Percentiles rank a stretch among this genome's conserved stretches.
phyloP scores from a whole-genome alignment of 2,329 filamentous ascomycete species.

The Colletotrichum plurivorum region DNA sequence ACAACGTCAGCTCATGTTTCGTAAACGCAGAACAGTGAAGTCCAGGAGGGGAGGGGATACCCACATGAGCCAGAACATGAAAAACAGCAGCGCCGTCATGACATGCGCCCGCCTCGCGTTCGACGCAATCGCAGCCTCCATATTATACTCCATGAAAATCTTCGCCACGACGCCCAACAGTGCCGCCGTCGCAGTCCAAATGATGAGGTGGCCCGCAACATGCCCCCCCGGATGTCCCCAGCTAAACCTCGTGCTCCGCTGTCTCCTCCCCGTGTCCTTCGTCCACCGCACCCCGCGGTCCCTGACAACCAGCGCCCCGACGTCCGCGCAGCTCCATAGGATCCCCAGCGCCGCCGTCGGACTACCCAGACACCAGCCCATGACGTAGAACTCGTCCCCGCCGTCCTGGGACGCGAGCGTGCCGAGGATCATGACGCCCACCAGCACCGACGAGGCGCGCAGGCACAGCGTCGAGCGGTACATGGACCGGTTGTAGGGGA shows the following conservation, averaged over 20 bases:
- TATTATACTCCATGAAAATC: constrained; percentile 1
- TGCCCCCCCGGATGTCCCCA: constrained; percentile 24
- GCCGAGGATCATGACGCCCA: constrained; percentile 25
- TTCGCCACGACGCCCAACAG: neutral
- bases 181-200: constrained; percentile 30
- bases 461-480: constrained; percentile 32
- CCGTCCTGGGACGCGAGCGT: constrained; percentile 5
- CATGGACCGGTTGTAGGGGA: constrained; percentile 39
- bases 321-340: constrained; percentile 29
- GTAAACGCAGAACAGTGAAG: too few species aligned
- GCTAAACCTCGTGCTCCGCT: constrained; percentile 26
- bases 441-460: constrained; percentile 31
- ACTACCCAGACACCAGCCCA: constrained; percentile 14
- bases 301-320: constrained; percentile 23
- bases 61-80: constrained; percentile 33
- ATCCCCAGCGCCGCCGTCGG: constrained; percentile 24
- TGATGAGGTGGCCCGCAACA: constrained; percentile 29
- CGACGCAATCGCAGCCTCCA: neutral
- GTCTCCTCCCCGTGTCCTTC: constrained; percentile 1
- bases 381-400: neutral
- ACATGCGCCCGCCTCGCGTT: neutral
- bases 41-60: neutral
- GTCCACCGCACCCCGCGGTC: constrained; percentile 32
- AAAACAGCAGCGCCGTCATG: constrained; percentile 18
- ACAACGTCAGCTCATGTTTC: neutral